Base-by-base conservation (phyloP, 495 filamentous ascomycete species). In the Penicillium canariense region DNA sequence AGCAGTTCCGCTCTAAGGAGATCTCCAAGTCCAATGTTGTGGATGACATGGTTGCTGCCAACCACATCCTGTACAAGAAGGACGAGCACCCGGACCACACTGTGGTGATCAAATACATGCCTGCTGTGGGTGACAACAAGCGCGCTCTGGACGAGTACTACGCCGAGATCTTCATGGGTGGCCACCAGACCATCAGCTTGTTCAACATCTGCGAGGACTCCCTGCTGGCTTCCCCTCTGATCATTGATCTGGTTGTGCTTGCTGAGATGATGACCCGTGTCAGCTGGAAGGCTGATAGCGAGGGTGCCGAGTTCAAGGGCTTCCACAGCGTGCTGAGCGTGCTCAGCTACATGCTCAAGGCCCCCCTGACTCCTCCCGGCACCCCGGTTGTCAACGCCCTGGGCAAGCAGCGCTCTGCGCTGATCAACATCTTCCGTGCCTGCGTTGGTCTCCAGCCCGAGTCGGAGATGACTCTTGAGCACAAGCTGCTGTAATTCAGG, bases 131-230 rank as follows among this genome's bases (percentile, higher is more conserved):
- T 51, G 94, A 98, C 77, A 95, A 96, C 82, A 98, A 98, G 85
- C 95, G 94, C 65, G 94, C 94, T 48, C 80, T 98, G 40, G 94
- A 98, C 66, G 94, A 98, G 78, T 98, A 98, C 81, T 96, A 96
- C 65, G 95, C 89, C 50, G 95, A 98, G 81, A 98, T 98, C 74
- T 98, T 98, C 84, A 83, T 97, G 79, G 94, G 94, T 59, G 94
- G 94, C 26, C 95, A 97, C 77, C 94, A 98, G 79, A 96, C 91
- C 59, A 97, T 98, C 74, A 93, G 88, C 61, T 80, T 98, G 74
- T 96, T 96, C 81, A 98, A 98, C 72, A 90, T 97, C 67, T 98
- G 94, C 77, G 94, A 98, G 77, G 94, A 98, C 77, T 97, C 95
- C 31, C 84, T 98, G 34, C 80, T 98, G 56, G 94, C 94, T n/a